Conservation (phyloP, 768 basidiomycete genomes). For the Candolleomyces efflorescens region DNA sequence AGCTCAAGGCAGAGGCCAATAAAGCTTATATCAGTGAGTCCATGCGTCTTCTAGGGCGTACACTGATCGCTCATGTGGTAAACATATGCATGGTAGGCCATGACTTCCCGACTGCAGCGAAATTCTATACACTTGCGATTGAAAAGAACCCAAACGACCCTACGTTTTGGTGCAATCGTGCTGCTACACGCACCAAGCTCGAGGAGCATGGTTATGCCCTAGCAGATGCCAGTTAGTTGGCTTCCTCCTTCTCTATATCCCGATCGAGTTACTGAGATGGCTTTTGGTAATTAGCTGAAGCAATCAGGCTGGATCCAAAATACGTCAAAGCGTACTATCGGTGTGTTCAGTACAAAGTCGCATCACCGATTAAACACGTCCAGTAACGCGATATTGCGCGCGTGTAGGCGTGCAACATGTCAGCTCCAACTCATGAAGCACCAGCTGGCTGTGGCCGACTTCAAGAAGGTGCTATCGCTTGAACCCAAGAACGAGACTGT, state of each 20-base stretch:
- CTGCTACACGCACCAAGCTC: slow-evolving; percentile 87
- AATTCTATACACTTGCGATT: slow-evolving; percentile 81
- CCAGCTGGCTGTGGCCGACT: slow-evolving; percentile 80
- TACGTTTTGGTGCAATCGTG: slow-evolving; percentile 92
- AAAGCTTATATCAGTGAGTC: slow-evolving; percentile 68
- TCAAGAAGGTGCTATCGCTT: slow-evolving; percentile 76
- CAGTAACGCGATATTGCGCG: neutral
- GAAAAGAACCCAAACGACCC: slow-evolving; percentile 84
- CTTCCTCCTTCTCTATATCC: neutral
- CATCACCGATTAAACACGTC: neutral
- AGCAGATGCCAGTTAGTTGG: slow-evolving; percentile 71
- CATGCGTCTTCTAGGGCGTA: slow-evolving; percentile 18
- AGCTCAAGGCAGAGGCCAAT: slow-evolving; percentile 84
- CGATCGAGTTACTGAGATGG: slow-evolving; percentile 1
- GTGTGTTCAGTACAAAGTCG: slow-evolving; percentile 32
- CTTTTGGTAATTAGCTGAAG: slow-evolving; percentile 50
- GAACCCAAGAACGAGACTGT: slow-evolving; percentile 87
- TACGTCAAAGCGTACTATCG: slow-evolving; percentile 91
- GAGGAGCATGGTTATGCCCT: slow-evolving; percentile 94
- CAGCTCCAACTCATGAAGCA: slow-evolving; percentile 88
- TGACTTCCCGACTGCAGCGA: slow-evolving; percentile 72
- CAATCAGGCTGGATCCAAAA: slow-evolving; percentile 82
- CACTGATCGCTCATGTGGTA: neutral
- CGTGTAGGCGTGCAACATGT: slow-evolving; percentile 76
- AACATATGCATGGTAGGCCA: slow-evolving; percentile 38